phyloP scores from a whole-genome alignment of 768 basidiomycete genomes.

The Panellus pusillus region DNA sequence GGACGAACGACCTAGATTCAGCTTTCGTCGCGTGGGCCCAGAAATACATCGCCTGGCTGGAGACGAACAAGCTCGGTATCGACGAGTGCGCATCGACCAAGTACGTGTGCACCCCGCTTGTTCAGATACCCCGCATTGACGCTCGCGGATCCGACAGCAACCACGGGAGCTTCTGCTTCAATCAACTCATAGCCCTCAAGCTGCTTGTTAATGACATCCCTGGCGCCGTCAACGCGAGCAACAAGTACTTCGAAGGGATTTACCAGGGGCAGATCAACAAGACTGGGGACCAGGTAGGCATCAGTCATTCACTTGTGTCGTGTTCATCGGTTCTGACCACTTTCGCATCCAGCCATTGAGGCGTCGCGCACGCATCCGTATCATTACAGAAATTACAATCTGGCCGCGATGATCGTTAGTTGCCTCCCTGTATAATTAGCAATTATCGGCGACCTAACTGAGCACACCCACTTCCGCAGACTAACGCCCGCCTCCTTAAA shows the following conservation, averaged over 20 bases:
- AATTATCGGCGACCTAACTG: not conserved
- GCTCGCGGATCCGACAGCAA: constrained; percentile 42
- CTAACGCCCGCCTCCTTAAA: constrained; percentile 53
- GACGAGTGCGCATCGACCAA: constrained; percentile 48
- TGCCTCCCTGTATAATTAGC: not conserved
- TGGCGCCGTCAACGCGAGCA: constrained; percentile 49
- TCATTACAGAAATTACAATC: constrained; percentile 68
- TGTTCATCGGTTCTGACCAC: not conserved
- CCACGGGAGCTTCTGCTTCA: constrained; percentile 64
- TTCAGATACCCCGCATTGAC: not conserved
- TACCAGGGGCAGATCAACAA: constrained; percentile 55
- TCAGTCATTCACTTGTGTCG: not conserved
- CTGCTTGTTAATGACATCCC: constrained; percentile 49
- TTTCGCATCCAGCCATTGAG: constrained; percentile 50
- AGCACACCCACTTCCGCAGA: constrained; percentile 32
- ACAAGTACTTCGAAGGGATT: constrained; percentile 51
- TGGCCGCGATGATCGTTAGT: constrained; percentile 66
- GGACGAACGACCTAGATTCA: constrained; percentile 53
- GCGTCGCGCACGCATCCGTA: constrained; percentile 62
- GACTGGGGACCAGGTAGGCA: constrained; percentile 55
- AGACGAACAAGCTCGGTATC: constrained; percentile 46
- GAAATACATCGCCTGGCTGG: constrained; percentile 57
- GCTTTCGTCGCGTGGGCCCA: constrained; percentile 51
- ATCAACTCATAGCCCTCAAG: constrained; percentile 58
- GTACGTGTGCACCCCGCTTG: constrained; percentile 33